These are phyloP conservation scores for Aspergillus novoparasiticus DNA, from an alignment of 2,329 filamentous ascomycete species.

Conservation along the genomic window DNA sequence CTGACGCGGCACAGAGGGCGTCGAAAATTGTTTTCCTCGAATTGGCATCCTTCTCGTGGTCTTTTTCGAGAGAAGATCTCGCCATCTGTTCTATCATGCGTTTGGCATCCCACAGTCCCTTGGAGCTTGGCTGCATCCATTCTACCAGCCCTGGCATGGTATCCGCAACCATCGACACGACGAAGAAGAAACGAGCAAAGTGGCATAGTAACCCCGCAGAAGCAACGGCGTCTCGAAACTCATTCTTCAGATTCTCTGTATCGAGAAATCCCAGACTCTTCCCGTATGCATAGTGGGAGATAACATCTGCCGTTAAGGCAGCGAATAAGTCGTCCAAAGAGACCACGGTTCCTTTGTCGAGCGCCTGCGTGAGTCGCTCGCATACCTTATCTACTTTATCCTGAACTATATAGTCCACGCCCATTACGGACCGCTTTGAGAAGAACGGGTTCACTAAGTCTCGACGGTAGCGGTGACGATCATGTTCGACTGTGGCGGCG, in stretches of 20 bases:
- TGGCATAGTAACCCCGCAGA: background rate
- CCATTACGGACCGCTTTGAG: background rate
- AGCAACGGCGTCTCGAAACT: background rate
- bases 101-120: background rate
- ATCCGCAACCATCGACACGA: background rate
- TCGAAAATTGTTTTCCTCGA: conserved; percentile 10
- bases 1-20: background rate
- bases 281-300: background rate
- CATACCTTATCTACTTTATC: background rate
- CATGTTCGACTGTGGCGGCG: background rate
- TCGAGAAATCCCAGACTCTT: background rate
- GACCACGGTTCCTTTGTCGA: background rate
- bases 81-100: background rate
- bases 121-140: background rate
- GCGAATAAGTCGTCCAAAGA: background rate
- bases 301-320: background rate
- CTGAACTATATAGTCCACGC: background rate
- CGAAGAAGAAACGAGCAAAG: background rate
- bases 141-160: background rate
- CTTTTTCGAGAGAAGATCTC: too few species aligned
- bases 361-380: background rate
- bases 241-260: background rate
- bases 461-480: background rate
- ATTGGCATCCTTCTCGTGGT: background rate
- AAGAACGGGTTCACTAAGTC: background rate